Evolutionary conservation across 306 rosid genomes (phyloP).

Genomic region (Trifolium dubium): DNA sequence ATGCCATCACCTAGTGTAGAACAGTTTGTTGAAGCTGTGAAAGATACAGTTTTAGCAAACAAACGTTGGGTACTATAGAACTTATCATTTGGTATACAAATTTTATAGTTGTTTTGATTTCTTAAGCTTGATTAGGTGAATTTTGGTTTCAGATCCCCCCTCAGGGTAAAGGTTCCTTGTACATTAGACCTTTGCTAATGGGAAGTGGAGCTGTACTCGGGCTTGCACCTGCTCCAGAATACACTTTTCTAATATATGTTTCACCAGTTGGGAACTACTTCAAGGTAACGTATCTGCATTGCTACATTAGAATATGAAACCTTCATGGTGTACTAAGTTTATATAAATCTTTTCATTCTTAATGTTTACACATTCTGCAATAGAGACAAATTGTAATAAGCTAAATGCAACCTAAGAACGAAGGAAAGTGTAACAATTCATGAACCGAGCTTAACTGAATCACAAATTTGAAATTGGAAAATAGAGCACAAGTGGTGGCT

Average conservation of each 20-base stretch:
- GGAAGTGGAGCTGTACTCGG: conserved; percentile 99
- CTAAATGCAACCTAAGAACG: conserved; percentile 5
- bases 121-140: conserved; percentile 28
- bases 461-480: conserved; percentile 2
- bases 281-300: conserved; percentile 61
- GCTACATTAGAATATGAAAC: not conserved
- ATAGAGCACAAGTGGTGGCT: not conserved
- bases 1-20: conserved; percentile 89
- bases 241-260: conserved; percentile 89
- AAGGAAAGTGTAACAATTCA: not conserved
- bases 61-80: conserved; percentile 74
- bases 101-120: conserved; percentile 7
- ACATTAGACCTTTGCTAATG: conserved; percentile 92
- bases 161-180: conserved; percentile 87
- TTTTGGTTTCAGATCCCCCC: conserved; percentile 83
- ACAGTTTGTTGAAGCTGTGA: conserved; percentile 90
- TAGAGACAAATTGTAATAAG: not conserved
- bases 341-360: conserved; percentile 21
- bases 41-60: conserved; percentile 89
- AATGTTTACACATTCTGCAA: not conserved
- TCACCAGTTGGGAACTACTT: conserved; percentile 98
- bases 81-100: not conserved
- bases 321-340: conserved; percentile 15
- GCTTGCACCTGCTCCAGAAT: conserved; percentile 97
- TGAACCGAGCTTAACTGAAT: not conserved